phyloP scores from a whole-genome alignment of 2,329 filamentous ascomycete species.

The Ilyonectria sp. region DNA sequence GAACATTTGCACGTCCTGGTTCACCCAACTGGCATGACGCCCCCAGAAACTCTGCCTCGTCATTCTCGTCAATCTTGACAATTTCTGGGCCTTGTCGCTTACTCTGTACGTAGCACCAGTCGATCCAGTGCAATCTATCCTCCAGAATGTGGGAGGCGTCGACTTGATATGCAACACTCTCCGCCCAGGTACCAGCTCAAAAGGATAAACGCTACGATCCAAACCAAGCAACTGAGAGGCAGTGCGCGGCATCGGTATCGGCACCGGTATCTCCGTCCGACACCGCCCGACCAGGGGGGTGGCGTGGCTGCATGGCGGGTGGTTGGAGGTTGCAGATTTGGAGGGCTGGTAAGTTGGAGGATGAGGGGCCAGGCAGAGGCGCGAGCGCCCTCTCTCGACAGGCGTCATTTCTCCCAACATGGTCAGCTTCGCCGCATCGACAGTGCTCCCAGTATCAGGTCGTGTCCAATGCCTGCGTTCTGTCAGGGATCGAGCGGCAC shows the following conservation, averaged over 20 bases:
- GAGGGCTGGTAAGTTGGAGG: not conserved
- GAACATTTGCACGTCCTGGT: slow-evolving; percentile 22
- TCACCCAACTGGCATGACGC: not conserved
- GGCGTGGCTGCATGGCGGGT: slow-evolving; percentile 12
- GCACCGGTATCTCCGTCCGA: slow-evolving; percentile 45
- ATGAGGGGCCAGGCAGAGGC: slow-evolving; percentile 6
- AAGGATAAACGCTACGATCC: slow-evolving; percentile 37
- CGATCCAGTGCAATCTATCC: slow-evolving; percentile 29
- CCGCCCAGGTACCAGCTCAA: slow-evolving; percentile 34
- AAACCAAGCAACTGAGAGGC: slow-evolving; percentile 32
- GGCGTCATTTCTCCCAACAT: slow-evolving; percentile 33
- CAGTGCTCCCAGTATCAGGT: slow-evolving; percentile 25
- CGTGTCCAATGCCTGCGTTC: slow-evolving; percentile 29
- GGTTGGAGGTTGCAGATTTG: slow-evolving; percentile 8
- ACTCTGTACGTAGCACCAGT: slow-evolving; percentile 21
- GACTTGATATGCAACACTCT: slow-evolving; percentile 41
- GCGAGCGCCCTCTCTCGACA: slow-evolving; percentile 31
- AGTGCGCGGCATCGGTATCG: slow-evolving; percentile 39
- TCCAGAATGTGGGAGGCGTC: slow-evolving; percentile 38
- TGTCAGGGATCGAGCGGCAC: slow-evolving; percentile 41
- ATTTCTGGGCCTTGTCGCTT: slow-evolving; percentile 3
- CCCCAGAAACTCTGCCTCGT: slow-evolving; percentile 13
- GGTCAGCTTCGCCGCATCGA: slow-evolving; percentile 32
- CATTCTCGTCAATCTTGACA: slow-evolving; percentile 26
- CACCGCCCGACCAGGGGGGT: slow-evolving; percentile 39